phyloP scores from a whole-genome alignment of 441 rosid species.

The Brassica hybrid region DNA sequence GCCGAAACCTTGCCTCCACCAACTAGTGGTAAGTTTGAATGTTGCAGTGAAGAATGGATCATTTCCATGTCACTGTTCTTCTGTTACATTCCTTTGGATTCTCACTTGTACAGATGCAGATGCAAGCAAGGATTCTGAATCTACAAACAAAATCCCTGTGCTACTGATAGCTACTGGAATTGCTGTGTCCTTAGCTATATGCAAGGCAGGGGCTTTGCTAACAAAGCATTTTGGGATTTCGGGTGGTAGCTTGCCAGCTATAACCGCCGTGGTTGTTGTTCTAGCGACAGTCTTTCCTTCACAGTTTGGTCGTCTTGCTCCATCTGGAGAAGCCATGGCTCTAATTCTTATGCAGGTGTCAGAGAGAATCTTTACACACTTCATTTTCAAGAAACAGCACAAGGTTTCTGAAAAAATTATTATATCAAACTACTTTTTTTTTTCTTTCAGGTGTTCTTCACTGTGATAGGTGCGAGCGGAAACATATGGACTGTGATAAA shows the following conservation, averaged over 20 bases:
- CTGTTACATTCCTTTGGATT: slow-evolving; percentile 13
- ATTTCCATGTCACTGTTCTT: not conserved
- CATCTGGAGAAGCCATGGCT: slow-evolving; percentile 90
- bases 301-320: slow-evolving; percentile 74
- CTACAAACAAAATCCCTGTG: slow-evolving; percentile 60
- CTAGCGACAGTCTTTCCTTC: slow-evolving; percentile 69
- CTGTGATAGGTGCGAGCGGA: slow-evolving; percentile 90
- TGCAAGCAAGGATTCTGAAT: slow-evolving; percentile 44
- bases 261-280: slow-evolving; percentile 75
- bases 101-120: slow-evolving; percentile 48
- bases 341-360: slow-evolving; percentile 87
- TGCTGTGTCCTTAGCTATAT: slow-evolving; percentile 81
- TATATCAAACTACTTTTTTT: not conserved
- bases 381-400: not conserved
- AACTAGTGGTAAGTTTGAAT: slow-evolving; percentile 46
- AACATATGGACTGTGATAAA: slow-evolving; percentile 75
- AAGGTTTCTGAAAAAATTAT: not conserved
- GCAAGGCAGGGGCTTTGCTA: slow-evolving; percentile 67
- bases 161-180: slow-evolving; percentile 66
- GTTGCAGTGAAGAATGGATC: slow-evolving; percentile 1
- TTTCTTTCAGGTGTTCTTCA: slow-evolving; percentile 69
- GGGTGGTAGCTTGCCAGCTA: slow-evolving; percentile 80
- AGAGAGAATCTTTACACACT: not conserved
- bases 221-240: slow-evolving; percentile 61
- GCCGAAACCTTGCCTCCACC: slow-evolving; percentile 56